Evolutionary conservation across 2,329 filamentous ascomycete genomes (phyloP).

Genomic region (Raffaelea arxii): DNA sequence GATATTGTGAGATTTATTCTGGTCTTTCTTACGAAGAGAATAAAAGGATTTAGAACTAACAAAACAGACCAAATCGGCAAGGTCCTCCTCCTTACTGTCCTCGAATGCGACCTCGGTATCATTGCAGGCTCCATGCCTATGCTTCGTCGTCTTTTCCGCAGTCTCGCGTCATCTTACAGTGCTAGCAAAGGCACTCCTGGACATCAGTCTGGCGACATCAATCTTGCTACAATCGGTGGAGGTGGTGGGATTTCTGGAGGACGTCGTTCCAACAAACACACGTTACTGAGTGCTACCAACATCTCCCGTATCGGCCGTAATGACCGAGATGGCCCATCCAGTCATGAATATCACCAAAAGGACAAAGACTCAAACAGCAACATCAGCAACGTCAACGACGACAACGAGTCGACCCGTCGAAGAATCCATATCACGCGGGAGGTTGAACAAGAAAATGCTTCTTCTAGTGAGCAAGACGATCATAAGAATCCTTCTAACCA

Average conservation of each 20-base stretch:
- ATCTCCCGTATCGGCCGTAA: not conserved
- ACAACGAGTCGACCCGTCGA: not conserved
- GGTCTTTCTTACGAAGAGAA: not conserved
- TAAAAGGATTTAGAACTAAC: not conserved
- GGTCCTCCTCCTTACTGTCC: slow-evolving; percentile 36
- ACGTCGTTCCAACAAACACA: slow-evolving; percentile 13
- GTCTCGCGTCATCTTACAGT: not conserved
- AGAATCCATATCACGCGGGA: no score
- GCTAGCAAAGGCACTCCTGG: not conserved
- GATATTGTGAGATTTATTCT: not conserved
- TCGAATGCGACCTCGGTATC: slow-evolving; percentile 27
- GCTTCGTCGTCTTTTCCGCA: slow-evolving; percentile 3
- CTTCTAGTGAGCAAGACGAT: not conserved
- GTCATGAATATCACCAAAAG: not conserved
- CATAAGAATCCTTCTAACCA: no score
- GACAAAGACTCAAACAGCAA: not conserved
- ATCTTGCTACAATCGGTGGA: not conserved
- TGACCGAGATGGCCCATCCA: not conserved
- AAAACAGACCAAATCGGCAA: slow-evolving; percentile 19
- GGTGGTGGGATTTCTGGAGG: slow-evolving; percentile 16
- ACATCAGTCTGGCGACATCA: not conserved
- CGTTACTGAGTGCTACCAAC: not conserved
- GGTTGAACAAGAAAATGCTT: not conserved
- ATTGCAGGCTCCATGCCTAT: slow-evolving; percentile 21
- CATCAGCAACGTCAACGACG: not conserved